Conservation (phyloP, 2,329 filamentous ascomycete species). For the Neoarthrinium moseri region DNA sequence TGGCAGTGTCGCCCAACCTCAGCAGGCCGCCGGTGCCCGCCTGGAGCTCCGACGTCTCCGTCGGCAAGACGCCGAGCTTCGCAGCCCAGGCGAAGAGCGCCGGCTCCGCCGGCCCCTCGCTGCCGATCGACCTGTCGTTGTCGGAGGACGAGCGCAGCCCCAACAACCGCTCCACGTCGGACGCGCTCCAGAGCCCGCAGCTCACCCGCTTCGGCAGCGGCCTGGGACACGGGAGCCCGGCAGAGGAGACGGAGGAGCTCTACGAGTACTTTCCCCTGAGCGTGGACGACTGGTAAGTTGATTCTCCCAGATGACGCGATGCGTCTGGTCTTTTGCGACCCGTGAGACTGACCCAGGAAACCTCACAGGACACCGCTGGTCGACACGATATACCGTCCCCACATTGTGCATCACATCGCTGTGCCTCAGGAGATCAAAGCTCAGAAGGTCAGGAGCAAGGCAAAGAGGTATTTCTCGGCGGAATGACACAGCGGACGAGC, state of each 20-base stretch:
- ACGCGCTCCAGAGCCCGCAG: slow-evolving; percentile 48
- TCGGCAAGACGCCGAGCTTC: slow-evolving; percentile 18
- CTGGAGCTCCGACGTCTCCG: slow-evolving; percentile 36
- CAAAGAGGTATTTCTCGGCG: slow-evolving; percentile 71
- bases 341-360: no score
- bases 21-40: slow-evolving; percentile 52
- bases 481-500: no score
- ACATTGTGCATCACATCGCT: slow-evolving; percentile 87
- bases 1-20: slow-evolving; percentile 52
- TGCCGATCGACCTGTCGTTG: slow-evolving; percentile 51
- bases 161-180: slow-evolving; percentile 47
- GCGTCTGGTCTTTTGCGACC: no score
- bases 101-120: slow-evolving; percentile 21
- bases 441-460: slow-evolving; percentile 62
- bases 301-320: background rate
- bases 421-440: slow-evolving; percentile 70
- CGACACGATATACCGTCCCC: slow-evolving; percentile 51
- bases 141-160: slow-evolving; percentile 61
- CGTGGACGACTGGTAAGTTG: slow-evolving; percentile 75
- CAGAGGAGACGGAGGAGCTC: slow-evolving; percentile 77
- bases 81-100: slow-evolving; percentile 22
- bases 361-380: slow-evolving; percentile 25
- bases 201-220: slow-evolving; percentile 28
- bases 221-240: slow-evolving; percentile 54
- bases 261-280: slow-evolving; percentile 96